Evolutionary conservation across 1,139 yeast genomes (phyloP), one percentile per base, ranked within the genome.

Genomic region (Pneumocystis carinii): DNA sequence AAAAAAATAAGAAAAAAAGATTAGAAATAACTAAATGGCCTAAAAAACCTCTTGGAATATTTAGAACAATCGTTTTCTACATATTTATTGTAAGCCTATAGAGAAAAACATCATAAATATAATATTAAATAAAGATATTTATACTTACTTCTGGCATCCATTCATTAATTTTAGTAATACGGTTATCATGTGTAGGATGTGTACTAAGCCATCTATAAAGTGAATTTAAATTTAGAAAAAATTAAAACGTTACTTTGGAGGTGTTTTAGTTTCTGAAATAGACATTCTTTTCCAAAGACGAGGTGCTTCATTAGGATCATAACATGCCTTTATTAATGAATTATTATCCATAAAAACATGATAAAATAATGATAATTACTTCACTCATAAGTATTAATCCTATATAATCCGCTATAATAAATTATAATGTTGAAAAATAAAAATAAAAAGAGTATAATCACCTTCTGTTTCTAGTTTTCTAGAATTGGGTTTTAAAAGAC

Each of bases 321-420:
- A 92, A 72, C 99, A 94, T 59, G 95, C 95, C 66, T 83, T 48
- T 12, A 24, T 48, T 14, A 48, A 48, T 24, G 14, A 42, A 48
- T 24, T 48, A 48, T 41, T 41, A 41, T 17, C 7, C 24, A 48
- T 12, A 48, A 24, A 42, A 48, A 24, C 10, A 48, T 17, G 12
- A 12, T 10, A 48, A 19, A 48, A 42, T 6, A 48, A 41, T n/a
- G 19, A 41, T 32, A 48, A 48, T 5, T 24, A 48, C 55, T 29
- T 48, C 77, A 1, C 96, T 83, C 95, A 92, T 87, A 68, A 90
- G 78, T 82, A 89, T 87, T 66, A 94, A 77, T 0, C 99, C 99
- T 56, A 92, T 90, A 69, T 85, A 85, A 72, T 92, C 98, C 0
- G 98, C 98, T 62, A 48, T 19, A 6, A 39, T 32, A 14, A 29